phyloP scores from a whole-genome alignment of 495 filamentous ascomycete species.

The Evernia prunastri region DNA sequence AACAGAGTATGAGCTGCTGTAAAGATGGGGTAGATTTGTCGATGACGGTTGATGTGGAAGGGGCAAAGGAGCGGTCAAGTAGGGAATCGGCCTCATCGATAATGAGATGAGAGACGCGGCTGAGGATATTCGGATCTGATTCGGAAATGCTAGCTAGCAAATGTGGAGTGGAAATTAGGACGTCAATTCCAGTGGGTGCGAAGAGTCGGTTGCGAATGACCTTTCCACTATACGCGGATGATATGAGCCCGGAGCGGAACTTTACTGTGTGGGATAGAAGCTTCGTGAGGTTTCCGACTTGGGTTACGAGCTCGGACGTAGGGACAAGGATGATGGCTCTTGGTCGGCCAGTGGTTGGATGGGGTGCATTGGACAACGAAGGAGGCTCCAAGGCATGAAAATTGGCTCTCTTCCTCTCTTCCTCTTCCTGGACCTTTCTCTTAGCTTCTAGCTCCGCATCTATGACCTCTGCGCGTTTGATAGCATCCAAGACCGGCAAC shows the following conservation, averaged over 20 bases:
- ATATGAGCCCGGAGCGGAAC: slow-evolving; percentile 71
- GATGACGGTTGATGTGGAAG: slow-evolving; percentile 72
- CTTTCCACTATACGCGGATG: slow-evolving; percentile 62
- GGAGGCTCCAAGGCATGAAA: slow-evolving; percentile 49
- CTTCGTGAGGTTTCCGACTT: slow-evolving; percentile 75
- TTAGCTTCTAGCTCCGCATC: slow-evolving; percentile 52
- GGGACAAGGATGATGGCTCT: slow-evolving; percentile 84
- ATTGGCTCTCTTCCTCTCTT: slow-evolving; percentile 42
- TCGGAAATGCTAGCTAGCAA: slow-evolving; percentile 79
- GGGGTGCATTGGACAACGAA: slow-evolving; percentile 53
- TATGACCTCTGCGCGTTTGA: slow-evolving; percentile 68
- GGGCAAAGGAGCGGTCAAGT: slow-evolving; percentile 83
- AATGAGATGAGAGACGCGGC: slow-evolving; percentile 77
- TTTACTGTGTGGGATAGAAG: slow-evolving; percentile 73
- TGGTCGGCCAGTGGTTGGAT: slow-evolving; percentile 68
- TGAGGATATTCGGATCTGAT: slow-evolving; percentile 79
- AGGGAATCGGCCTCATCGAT: slow-evolving; percentile 95
- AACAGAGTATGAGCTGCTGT: slow-evolving; percentile 88
- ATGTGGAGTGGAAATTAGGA: slow-evolving; percentile 83
- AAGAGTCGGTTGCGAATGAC: slow-evolving; percentile 87
- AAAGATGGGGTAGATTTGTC: slow-evolving; percentile 70
- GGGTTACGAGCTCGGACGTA: slow-evolving; percentile 85
- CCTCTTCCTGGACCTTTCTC: slow-evolving; percentile 40
- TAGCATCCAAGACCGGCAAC: slow-evolving; percentile 68
- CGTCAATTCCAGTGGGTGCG: slow-evolving; percentile 71